phyloP scores from a whole-genome alignment of 495 filamentous ascomycete species.

The Penicillium paradoxum region DNA sequence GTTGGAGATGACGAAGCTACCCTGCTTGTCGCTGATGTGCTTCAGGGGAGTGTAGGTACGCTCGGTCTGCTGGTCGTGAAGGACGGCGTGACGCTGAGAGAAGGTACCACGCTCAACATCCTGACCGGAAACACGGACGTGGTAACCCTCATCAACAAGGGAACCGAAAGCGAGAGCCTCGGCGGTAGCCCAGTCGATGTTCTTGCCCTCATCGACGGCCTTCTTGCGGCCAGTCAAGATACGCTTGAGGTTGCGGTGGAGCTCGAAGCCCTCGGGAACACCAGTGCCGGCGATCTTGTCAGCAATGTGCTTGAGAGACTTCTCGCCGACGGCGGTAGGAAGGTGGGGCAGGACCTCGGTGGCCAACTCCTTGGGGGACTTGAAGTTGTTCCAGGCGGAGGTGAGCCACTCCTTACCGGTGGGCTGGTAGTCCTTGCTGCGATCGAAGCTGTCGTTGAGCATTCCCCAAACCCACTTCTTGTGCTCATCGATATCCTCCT shows the following conservation, averaged over 20 bases:
- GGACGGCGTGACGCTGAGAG: slow-evolving; percentile 94
- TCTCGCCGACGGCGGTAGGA: slow-evolving; percentile 69
- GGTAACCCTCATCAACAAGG: slow-evolving; percentile 85
- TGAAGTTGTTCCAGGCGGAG: slow-evolving; percentile 98
- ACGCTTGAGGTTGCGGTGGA: slow-evolving; percentile 95
- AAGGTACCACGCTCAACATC: slow-evolving; percentile 99
- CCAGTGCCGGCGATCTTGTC: slow-evolving; percentile 63
- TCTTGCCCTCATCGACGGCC: slow-evolving; percentile 85
- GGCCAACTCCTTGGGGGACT: slow-evolving; percentile 95
- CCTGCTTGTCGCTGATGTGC: slow-evolving; percentile 82
- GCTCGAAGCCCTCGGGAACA: slow-evolving; percentile 75
- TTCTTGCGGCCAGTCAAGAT: slow-evolving; percentile 88
- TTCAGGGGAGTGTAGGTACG: slow-evolving; percentile 88
- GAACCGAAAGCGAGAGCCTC: slow-evolving; percentile 95
- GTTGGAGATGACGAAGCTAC: slow-evolving; percentile 92
- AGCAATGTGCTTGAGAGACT: slow-evolving; percentile 72
- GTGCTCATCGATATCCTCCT: slow-evolving; percentile 97
- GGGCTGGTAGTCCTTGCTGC: slow-evolving; percentile 95
- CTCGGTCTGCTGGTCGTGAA: slow-evolving; percentile 95
- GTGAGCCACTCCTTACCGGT: slow-evolving; percentile 97
- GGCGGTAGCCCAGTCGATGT: slow-evolving; percentile 95
- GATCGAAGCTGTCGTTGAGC: slow-evolving; percentile 92
- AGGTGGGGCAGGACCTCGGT: slow-evolving; percentile 91
- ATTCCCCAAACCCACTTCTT: slow-evolving; percentile 99
- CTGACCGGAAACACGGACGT: slow-evolving; percentile 95